These are phyloP conservation scores for Boletales sp. DNA, from an alignment of 768 basidiomycete genomes.

Conservation along the genomic window DNA sequence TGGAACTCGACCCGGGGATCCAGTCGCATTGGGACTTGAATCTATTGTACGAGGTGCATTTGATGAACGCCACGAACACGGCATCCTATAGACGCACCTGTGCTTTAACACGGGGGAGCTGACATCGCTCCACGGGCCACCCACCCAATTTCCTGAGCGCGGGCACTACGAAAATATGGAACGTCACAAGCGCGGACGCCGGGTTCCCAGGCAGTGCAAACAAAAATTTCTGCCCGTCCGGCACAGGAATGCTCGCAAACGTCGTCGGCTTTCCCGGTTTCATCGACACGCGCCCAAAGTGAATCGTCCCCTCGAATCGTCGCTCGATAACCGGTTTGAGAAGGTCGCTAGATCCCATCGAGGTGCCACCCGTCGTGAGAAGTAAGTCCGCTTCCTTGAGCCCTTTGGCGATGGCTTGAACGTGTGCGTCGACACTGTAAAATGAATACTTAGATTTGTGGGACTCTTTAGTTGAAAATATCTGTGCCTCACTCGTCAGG, in stretches of 20 bases:
- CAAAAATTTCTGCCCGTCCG: conserved; percentile 49
- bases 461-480: background rate
- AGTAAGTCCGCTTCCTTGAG: conserved; percentile 67
- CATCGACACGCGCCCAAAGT: conserved; percentile 82
- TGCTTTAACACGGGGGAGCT: conserved; percentile 60
- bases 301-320: conserved; percentile 67
- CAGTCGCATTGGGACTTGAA: conserved; percentile 58
- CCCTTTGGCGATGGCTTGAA: conserved; percentile 52
- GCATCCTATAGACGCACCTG: conserved; percentile 42
- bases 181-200: conserved; percentile 82
- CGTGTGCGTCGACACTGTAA: conserved; percentile 49
- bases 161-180: conserved; percentile 81
- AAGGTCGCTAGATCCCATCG: conserved; percentile 86
- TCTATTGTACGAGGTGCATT: conserved; percentile 30
- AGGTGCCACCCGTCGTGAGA: conserved; percentile 85
- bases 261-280: conserved; percentile 90
- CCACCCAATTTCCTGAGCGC: conserved; percentile 72
- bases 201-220: conserved; percentile 92
- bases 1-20: conserved; percentile 83
- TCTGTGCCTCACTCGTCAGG: conserved; percentile 55
- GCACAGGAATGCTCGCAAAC: conserved; percentile 69
- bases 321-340: conserved; percentile 87
- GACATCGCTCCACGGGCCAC: conserved; percentile 49
- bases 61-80: background rate
- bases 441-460: no score